Evolutionary conservation across 768 basidiomycete genomes (phyloP).

Genomic region (Inosperma sp.): DNA sequence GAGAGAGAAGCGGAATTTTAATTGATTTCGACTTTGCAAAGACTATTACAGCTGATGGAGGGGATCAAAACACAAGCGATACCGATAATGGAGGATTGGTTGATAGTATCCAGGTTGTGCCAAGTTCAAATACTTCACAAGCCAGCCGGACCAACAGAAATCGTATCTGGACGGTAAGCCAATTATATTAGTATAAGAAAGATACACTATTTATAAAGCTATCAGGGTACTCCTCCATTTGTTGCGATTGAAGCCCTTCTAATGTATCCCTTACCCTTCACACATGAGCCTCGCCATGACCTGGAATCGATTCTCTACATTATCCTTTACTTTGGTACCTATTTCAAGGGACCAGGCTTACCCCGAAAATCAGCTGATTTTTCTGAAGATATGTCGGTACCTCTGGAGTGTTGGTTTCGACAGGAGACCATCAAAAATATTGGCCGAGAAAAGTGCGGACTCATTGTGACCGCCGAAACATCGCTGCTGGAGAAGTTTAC

Average conservation of each 20-base stretch:
- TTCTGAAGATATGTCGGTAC: neutral
- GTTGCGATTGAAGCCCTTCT: neutral
- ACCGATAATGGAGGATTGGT: neutral
- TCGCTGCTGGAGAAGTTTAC: neutral
- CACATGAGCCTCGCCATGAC: neutral
- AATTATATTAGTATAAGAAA: neutral
- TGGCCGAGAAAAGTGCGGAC: neutral
- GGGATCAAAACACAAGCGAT: neutral
- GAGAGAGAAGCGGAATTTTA: neutral
- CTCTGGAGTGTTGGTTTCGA: neutral
- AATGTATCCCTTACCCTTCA: neutral
- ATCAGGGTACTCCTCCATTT: conserved; percentile 1
- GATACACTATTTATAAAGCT: neutral
- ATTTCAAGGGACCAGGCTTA: neutral
- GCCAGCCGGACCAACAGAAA: no score
- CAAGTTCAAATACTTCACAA: no score
- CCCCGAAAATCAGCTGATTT: neutral
- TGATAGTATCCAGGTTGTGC: no score
- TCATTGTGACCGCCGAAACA: neutral
- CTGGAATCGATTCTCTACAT: neutral
- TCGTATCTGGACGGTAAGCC: neutral
- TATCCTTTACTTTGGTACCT: neutral
- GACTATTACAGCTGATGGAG: neutral
- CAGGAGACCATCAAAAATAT: conserved; percentile 7
- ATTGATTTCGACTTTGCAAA: neutral